These are phyloP conservation scores for Coprinellus aureogranulatus DNA, from an alignment of 768 basidiomycete genomes.

Conservation along the genomic window DNA sequence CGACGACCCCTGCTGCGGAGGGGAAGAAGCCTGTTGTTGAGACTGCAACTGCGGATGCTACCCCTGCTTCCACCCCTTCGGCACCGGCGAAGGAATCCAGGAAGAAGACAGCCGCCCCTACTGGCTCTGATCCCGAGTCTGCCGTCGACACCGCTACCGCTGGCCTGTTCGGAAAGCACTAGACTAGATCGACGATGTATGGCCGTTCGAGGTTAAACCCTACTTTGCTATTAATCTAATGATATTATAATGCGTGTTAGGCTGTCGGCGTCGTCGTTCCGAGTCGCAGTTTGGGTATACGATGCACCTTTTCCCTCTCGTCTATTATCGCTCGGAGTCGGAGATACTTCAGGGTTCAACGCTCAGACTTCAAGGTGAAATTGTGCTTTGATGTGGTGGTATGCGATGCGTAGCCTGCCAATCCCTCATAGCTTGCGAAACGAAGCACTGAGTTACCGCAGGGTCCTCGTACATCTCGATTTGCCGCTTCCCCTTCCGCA, in stretches of 20 bases:
- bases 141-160: constrained; percentile 20
- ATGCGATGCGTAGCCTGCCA: constrained; percentile 47
- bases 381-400: not conserved
- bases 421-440: constrained; percentile 65
- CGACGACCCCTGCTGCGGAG: not conserved
- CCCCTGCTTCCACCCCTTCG: constrained; percentile 1
- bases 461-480: constrained; percentile 67
- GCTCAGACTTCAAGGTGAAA: not conserved
- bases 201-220: not conserved
- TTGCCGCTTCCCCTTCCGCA: constrained; percentile 67
- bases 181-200: not conserved
- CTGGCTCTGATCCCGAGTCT: not conserved
- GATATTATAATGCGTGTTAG: not conserved
- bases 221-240: not conserved
- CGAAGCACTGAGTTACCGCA: constrained; percentile 70
- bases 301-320: not conserved
- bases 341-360: too few species aligned
- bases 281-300: not conserved
- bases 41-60: constrained; percentile 1
- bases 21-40: too few species aligned
- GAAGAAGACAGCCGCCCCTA: not conserved
- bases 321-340: not conserved
- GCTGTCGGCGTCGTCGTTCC: not conserved
- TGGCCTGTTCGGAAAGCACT: constrained; percentile 19
- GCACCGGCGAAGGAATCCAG: not conserved